Evolutionary conservation across 2,329 filamentous ascomycete species (phyloP), one percentile per base, ranked within the genome.

Genomic region (Fusarium goolgardi): DNA sequence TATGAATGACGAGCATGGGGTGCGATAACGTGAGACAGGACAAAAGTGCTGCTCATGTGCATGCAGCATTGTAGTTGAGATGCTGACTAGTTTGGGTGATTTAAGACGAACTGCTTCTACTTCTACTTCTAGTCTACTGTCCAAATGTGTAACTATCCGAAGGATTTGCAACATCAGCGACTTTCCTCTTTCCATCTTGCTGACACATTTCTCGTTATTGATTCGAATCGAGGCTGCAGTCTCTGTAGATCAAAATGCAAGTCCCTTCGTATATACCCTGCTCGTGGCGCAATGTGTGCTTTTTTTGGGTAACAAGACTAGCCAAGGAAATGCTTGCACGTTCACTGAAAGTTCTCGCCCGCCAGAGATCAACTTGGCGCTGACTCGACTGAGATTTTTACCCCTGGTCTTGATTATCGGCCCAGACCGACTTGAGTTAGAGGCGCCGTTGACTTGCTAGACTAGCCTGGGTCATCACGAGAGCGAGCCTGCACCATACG

Each of bases 261-360:
- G 61, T 49, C 31, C 20, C 41, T 64, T 64, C 61, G 61, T 64
- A 64, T 64, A 44, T 40, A 59, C 61, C 61, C 46, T 65, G 61
- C n/a, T 54, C 8, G 61, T 64, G 61, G 61, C 61, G 61, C 31
- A 53, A 52, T 16, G 25, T 41, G 47, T 52, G 25, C 60, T 64
- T 59, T 44, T 65, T 65, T 59, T 64, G 46, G 54, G 61, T 64
- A 59, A 65, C 61, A 11, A 54, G 25, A 47, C 52, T 53, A 32
- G 12, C 61, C 61, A 64, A 64, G 54, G 37, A 64, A 35, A 54
- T 35, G 32, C 25, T 52, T 59, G 61, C 61, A 64, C 61, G 61
- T 64, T 51, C 47, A 39, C 47, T 45, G 27, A 31, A 20, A 15
- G 43, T 31, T 56, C 60, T 63, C 58, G 60, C 58, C 58, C 32